Conservation (phyloP, 441 rosid genomes). For the Euphorbia celastroides region DNA sequence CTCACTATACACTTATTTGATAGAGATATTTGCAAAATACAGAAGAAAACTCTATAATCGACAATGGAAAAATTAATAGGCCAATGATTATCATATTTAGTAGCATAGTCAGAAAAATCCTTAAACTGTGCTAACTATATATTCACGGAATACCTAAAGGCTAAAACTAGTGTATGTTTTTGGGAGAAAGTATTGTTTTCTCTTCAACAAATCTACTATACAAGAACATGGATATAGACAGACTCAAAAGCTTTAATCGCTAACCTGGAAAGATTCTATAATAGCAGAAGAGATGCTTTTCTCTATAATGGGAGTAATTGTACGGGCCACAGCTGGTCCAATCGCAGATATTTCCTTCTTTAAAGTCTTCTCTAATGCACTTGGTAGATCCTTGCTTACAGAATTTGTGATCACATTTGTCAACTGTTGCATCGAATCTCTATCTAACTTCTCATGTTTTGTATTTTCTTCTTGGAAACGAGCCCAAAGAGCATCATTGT, state of each 20-base stretch:
- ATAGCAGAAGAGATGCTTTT: constrained; percentile 62
- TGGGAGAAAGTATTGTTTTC: neutral
- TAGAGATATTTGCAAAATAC: neutral
- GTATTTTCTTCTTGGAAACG: constrained; percentile 71
- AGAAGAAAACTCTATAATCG: neutral
- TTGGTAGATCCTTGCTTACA: constrained; percentile 62
- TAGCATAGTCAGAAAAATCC: neutral
- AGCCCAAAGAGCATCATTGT: constrained; percentile 78
- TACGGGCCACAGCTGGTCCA: constrained; percentile 53
- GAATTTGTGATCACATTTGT: constrained; percentile 46
- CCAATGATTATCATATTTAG: neutral
- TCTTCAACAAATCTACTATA: constrained; percentile 11
- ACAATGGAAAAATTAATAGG: neutral
- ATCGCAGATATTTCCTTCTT: constrained; percentile 65
- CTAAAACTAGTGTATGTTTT: neutral
- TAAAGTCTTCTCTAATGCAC: constrained; percentile 55
- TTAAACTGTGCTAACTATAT: neutral
- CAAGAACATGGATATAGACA: constrained; percentile 7
- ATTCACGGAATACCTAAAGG: neutral
- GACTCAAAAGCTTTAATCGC: constrained; percentile 12
- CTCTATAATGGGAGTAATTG: constrained; percentile 61
- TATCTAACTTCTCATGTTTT: constrained; percentile 58
- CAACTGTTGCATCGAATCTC: constrained; percentile 55
- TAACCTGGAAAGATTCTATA: constrained; percentile 87
- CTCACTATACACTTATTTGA: neutral